Conservation (phyloP, 305 asterid genomes). For the Fraxinus sp. region DNA sequence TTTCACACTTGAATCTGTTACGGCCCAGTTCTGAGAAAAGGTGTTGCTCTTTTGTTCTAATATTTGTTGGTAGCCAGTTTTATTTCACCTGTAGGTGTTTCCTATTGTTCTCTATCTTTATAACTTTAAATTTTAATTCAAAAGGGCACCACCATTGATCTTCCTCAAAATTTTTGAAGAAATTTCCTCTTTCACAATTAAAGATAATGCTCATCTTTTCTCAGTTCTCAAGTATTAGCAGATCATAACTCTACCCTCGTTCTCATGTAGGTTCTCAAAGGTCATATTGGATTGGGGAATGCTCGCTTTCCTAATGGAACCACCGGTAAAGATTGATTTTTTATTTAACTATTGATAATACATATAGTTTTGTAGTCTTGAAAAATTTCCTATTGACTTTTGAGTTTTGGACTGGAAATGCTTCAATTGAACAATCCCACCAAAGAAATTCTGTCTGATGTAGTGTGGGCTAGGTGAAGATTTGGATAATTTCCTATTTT, state of each 20-base stretch:
- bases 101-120: constrained; percentile 15
- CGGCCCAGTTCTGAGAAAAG: neutral
- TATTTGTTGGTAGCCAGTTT: neutral
- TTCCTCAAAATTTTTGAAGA: neutral
- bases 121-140: constrained; percentile 1
- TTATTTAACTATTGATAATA: constrained; percentile 5
- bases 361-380: neutral
- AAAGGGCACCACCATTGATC: constrained; percentile 13
- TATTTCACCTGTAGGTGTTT: neutral
- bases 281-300: constrained; percentile 86
- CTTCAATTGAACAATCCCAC: constrained; percentile 11
- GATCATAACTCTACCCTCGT: neutral
- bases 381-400: constrained; percentile 8
- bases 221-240: constrained; percentile 14
- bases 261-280: constrained; percentile 79
- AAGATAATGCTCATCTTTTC: neutral
- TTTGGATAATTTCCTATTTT: constrained; percentile 29
- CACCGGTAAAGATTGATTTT: constrained; percentile 54
- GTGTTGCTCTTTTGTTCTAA: neutral
- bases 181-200: neutral
- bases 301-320: constrained; percentile 96
- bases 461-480: constrained; percentile 20
- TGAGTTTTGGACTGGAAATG: constrained; percentile 10
- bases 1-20: constrained; percentile 3
- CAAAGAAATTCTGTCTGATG: constrained; percentile 15